A percentile compares a stretch with the other conserved stretches of the same genome.
Evolutionary conservation across 2,329 filamentous ascomycete species (phyloP).

Genomic region (Pseudogymnoascus sp.): DNA sequence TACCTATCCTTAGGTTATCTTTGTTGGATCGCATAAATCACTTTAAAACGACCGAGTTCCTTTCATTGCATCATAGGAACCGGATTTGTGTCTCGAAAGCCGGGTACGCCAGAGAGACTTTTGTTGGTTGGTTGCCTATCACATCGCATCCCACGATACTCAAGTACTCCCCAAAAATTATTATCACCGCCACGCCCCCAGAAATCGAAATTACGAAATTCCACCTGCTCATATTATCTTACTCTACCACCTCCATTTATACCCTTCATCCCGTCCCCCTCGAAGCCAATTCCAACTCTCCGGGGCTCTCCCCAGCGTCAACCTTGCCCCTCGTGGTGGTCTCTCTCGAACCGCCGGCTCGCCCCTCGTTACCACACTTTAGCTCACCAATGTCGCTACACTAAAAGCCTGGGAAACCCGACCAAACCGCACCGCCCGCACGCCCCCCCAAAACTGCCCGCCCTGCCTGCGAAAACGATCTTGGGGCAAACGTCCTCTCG

Average conservation of each 20-base stretch:
- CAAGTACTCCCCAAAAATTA: conserved; percentile 1
- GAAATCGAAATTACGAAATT: not conserved
- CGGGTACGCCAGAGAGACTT: not conserved
- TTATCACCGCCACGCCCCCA: not conserved
- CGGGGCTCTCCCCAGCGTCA: not conserved
- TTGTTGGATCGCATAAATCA: not conserved
- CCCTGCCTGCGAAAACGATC: not conserved
- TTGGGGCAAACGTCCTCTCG: not conserved
- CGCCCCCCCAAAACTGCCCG: not conserved
- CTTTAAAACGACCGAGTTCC: not conserved
- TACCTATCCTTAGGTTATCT: not conserved
- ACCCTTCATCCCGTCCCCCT: not conserved
- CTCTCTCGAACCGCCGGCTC: not conserved
- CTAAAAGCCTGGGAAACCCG: not conserved
- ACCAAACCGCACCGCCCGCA: not conserved
- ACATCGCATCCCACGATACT: not conserved
- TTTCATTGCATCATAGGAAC: conserved; percentile 1
- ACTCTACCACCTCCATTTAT: not conserved
- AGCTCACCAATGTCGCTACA: not conserved
- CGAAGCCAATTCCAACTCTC: not conserved
- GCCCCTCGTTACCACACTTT: conserved; percentile 1
- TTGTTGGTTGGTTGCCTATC: not conserved
- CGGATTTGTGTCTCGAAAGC: not conserved
- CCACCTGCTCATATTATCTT: not conserved
- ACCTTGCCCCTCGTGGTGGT: not conserved